Base-by-base conservation (phyloP, 495 filamentous ascomycete species). In the Pyrenula aspistea region DNA sequence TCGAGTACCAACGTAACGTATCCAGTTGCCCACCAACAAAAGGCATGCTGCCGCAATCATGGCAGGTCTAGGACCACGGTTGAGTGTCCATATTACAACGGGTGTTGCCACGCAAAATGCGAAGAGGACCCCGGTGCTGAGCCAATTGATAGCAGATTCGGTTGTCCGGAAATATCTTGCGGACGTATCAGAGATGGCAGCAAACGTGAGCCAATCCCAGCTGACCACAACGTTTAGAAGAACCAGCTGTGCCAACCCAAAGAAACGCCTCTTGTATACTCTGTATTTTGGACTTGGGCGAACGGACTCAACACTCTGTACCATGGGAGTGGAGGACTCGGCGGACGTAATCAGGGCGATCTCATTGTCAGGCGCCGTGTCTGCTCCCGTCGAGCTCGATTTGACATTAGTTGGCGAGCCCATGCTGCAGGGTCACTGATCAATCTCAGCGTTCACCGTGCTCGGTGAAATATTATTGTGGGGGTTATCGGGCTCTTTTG, bases 191-290 rank as follows among this genome's bases (percentile, higher is more conserved):
- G 89, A 89, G 42, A 95, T 84, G 25, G 93, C 83, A 8, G 92
- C 84, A 72, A 89, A 98, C 25, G 91, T 93, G 59, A 98, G 79
- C 92, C 92, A 97, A 56, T 93, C 89, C 92, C 91, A 96, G 65
- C 87, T 92, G 24, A 95, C 84, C 55, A 98, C 82, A 53, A 96
- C 87, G 67, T 97, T 98, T 68, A 96, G 64, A 63, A 97, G 68
- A 15, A 91, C 85, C 62, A 97, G 68, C 71, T 94, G 86, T 19
- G 78, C 71, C 54, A 98, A 70, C 0, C 93, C 93, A 70, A 95
- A 91, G 81, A 89, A 98, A 31, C 93, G 76, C 58, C 89, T 77
- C 70, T 87, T 93, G 62, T 98, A 97, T 53, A 94, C 85, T 63
- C 80, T 83, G 67, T 89, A 95, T 4, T 25, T 55, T 12, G 47